Conservation (phyloP, 2,329 filamentous ascomycete genomes). For the Mycosphaerella arachidis region DNA sequence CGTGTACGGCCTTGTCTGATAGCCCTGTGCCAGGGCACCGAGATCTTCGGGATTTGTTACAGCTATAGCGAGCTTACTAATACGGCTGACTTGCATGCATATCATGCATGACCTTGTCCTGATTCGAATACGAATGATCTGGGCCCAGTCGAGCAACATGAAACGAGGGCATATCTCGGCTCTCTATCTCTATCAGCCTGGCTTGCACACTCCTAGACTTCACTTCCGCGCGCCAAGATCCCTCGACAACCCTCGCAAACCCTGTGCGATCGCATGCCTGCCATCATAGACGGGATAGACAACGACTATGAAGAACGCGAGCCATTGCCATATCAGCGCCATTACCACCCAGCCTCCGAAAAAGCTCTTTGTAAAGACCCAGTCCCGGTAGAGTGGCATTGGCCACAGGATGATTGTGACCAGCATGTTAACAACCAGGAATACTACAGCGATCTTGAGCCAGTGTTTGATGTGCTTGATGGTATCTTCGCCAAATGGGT, state of each 20-base stretch:
- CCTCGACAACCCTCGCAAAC: slow-evolving; percentile 22
- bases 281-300: slow-evolving; percentile 49
- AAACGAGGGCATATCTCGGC: too few relatives aligned
- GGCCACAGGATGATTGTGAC: slow-evolving; percentile 48
- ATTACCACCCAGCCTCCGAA: slow-evolving; percentile 45
- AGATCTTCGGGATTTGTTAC: background rate
- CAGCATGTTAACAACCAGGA: slow-evolving; percentile 42
- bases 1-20: background rate
- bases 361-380: slow-evolving; percentile 46
- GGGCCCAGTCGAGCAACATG: too few relatives aligned
- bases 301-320: slow-evolving; percentile 44
- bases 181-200: background rate
- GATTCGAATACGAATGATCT: too few relatives aligned
- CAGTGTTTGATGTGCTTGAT: slow-evolving; percentile 24
- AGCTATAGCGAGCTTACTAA: background rate
- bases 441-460: slow-evolving; percentile 35
- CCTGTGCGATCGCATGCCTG: slow-evolving; percentile 37
- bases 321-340: slow-evolving; percentile 47
- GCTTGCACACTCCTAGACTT: background rate
- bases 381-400: slow-evolving; percentile 48
- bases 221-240: slow-evolving; percentile 1
- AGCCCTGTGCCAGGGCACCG: background rate
- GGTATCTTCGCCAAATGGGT: slow-evolving; percentile 40
- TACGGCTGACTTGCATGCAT: background rate
- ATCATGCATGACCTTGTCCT: too few relatives aligned